A percentile compares a stretch with the other conserved stretches of the same genome.
These are phyloP conservation scores for Candida labiduridarum DNA, from an alignment of 1,139 yeast species.

Conservation along the genomic window DNA sequence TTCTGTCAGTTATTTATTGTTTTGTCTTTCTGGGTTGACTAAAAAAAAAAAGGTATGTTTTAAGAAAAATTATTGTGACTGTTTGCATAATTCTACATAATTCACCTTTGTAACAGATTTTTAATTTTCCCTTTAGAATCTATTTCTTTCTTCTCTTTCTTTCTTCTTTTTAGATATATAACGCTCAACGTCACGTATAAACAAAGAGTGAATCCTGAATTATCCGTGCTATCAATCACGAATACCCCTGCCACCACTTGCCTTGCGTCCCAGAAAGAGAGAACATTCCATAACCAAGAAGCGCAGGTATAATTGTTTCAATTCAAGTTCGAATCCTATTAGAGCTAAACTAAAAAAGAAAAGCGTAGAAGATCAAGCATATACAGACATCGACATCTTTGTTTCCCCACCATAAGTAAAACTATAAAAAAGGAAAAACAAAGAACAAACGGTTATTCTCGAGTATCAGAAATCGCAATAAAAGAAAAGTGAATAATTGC, in stretches of 20 bases:
- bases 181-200: neutral
- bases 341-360: neutral
- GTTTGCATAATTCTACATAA: slow-evolving; percentile 1
- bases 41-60: neutral
- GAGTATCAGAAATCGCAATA: neutral
- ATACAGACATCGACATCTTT: neutral
- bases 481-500: neutral
- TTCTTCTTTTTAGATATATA: neutral
- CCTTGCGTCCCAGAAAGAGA: too few relatives aligned
- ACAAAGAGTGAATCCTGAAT: too few relatives aligned
- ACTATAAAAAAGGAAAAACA: neutral
- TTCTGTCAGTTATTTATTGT: too few relatives aligned
- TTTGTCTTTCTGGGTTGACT: neutral
- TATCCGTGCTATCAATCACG: too few relatives aligned
- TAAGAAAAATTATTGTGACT: neutral
- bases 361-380: neutral
- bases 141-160: neutral
- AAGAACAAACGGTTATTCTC: neutral
- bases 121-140: neutral
- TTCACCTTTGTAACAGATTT: neutral
- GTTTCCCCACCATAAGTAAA: neutral
- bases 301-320: too few relatives aligned
- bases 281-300: too few relatives aligned
- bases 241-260: too few relatives aligned
- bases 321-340: too few relatives aligned